Base-by-base conservation (phyloP, 2,329 filamentous ascomycete species). In the Salinomyces thailandicus region DNA sequence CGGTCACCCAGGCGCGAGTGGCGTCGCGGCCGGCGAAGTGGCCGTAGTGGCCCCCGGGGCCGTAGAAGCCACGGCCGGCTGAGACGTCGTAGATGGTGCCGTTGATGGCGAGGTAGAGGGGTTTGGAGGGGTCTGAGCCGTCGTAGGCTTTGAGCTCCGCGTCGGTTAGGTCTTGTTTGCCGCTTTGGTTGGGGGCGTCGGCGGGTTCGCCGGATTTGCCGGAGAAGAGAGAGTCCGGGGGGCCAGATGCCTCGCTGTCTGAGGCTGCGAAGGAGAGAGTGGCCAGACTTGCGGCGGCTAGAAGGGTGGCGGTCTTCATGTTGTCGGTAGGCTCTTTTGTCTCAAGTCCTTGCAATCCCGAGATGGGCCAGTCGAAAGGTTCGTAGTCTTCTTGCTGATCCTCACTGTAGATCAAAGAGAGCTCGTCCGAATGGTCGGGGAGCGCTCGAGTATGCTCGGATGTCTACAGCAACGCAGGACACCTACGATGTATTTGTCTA, bases 41-140 rank as follows among this genome's bases (percentile, higher is more conserved):
- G 29, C 48, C 33, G 44, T 56, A 56, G 34, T 49, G 48, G 4
- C 53, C 53, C 11, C 50, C 46, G 1, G 52, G 52, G 15, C 53
- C 53, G 44, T 56, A 56, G 46, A 55, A 54, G 33, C 40, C 35
- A 12, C 47, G 52, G 2, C 33, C 38, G 31, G 46, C 41, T 11
- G 50, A 50, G 33, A 56, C 53, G 43, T 56, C 53, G 44, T 50
- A 54, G 41, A 56, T 51, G 22, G 48, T 53, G 41, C 47, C 45
- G 40, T 54, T 50, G 38, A 56, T 48, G 33, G 47, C 52, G 36
- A 56, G 45, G 36, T 51, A 51, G 42, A 56, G 49, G 6, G 53
- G 53, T 19, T 45, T 45, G 3, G 39, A 32, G 2, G 44, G 37
- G 26, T 53, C 49, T 8, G 36, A 45, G 42, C 53, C 53, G 34